Percentiles rank a stretch among this genome's conserved stretches.
phyloP scores from a whole-genome alignment of 1,284 basidiomycete species.

The Ganoderma meredithae region DNA sequence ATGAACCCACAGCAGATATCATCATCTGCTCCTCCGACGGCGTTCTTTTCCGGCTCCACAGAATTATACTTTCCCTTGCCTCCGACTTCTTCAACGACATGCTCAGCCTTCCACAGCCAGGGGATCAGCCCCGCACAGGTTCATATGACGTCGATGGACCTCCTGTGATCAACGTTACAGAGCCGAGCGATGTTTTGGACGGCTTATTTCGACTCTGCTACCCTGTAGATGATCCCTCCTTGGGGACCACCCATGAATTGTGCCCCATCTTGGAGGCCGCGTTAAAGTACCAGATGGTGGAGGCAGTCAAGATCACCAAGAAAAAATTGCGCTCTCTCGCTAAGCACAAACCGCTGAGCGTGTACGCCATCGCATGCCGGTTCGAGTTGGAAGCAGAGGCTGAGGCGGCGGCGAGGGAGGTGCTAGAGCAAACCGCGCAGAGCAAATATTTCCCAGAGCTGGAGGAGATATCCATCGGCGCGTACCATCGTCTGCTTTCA shows the following conservation, averaged over 20 bases:
- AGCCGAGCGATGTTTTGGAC: slow-evolving; percentile 32
- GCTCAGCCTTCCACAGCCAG: slow-evolving; percentile 43
- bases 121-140: not conserved
- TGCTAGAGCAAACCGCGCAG: slow-evolving; percentile 15
- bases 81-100: slow-evolving; percentile 50
- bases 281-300: slow-evolving; percentile 48
- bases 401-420: slow-evolving; percentile 19
- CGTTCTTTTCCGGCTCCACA: slow-evolving; percentile 44
- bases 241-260: slow-evolving; percentile 30
- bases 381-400: slow-evolving; percentile 34
- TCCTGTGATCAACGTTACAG: slow-evolving; percentile 32
- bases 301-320: slow-evolving; percentile 22
- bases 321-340: slow-evolving; percentile 37
- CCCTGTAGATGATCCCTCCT: slow-evolving; percentile 29
- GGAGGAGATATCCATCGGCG: slow-evolving; percentile 28
- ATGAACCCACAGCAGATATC: slow-evolving; percentile 24
- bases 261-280: slow-evolving; percentile 42
- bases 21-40: slow-evolving; percentile 47
- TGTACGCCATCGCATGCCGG: slow-evolving; percentile 46
- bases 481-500: slow-evolving; percentile 28
- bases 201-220: slow-evolving; percentile 38
- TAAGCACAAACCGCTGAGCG: slow-evolving; percentile 41
- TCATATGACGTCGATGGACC: slow-evolving; percentile 2
- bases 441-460: slow-evolving; percentile 24
- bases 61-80: slow-evolving; percentile 48